Evolutionary conservation across 192 early-diverging fungal genomes (phyloP).

Genomic region (Coemansia erecta): DNA sequence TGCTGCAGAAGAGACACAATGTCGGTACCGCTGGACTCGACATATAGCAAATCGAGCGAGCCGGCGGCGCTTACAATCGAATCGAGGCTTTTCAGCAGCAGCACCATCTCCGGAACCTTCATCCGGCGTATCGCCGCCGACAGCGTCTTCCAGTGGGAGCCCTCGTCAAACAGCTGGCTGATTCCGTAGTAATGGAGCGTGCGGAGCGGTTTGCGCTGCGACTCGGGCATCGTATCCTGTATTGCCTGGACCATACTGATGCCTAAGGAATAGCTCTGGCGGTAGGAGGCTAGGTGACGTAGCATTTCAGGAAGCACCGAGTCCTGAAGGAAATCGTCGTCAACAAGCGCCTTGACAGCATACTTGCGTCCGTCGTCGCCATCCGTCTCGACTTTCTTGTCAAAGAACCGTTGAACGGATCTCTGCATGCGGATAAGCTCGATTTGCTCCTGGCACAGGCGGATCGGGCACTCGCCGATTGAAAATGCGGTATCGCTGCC

Average conservation of each 20-base stretch:
- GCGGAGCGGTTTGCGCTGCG: slow-evolving; percentile 57
- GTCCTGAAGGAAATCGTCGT: slow-evolving; percentile 60
- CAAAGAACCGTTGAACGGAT: slow-evolving; percentile 63
- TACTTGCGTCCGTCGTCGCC: slow-evolving; percentile 7
- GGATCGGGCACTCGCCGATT: slow-evolving; percentile 20
- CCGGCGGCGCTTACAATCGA: not conserved
- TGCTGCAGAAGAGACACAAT: slow-evolving; percentile 18
- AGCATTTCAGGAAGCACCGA: slow-evolving; percentile 55
- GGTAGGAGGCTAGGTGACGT: slow-evolving; percentile 54
- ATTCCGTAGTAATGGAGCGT: slow-evolving; percentile 68
- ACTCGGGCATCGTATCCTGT: slow-evolving; percentile 49
- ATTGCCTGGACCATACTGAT: slow-evolving; percentile 60
- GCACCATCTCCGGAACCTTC: slow-evolving; percentile 38
- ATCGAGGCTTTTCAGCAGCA: slow-evolving; percentile 19
- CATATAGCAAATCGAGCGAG: slow-evolving; percentile 22
- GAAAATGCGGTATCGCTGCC: slow-evolving; percentile 7
- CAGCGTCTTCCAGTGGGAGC: slow-evolving; percentile 48
- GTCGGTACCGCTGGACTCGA: slow-evolving; percentile 9
- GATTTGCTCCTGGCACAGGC: slow-evolving; percentile 55
- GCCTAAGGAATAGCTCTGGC: slow-evolving; percentile 58
- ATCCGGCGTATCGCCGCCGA: slow-evolving; percentile 39
- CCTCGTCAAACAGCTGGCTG: slow-evolving; percentile 33
- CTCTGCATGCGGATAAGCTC: slow-evolving; percentile 69
- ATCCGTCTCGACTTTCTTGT: slow-evolving; percentile 13
- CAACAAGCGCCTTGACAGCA: slow-evolving; percentile 49